Base-by-base conservation (phyloP, 192 early-diverging fungal species). In the Gonapodya sp. region DNA sequence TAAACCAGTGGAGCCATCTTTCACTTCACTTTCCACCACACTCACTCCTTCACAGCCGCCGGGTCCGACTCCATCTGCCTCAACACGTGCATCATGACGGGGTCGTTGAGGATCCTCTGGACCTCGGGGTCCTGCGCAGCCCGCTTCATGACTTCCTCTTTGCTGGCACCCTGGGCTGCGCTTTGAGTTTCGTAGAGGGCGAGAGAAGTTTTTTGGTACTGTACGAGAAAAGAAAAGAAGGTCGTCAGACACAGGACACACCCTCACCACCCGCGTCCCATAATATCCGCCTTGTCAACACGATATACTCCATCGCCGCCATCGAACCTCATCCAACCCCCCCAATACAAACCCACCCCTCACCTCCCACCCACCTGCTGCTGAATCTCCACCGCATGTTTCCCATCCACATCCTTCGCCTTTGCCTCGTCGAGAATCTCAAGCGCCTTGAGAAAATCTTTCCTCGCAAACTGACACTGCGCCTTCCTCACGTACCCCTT, bases 61-160 rank as follows among this genome's bases (percentile, higher is more conserved):
- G 97, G 97, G 85, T 99, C 95, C 81, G 93, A 89, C 86, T 98
- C 95, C 95, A 97, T 97, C 86, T 97, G 96, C 86, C 96, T 92
- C 82, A 99, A 90, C 81, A 99, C 98, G 85, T 91, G 90, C 83
- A 95, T 93, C 97, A 99, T 99, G 81, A 95, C 91, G 18, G 97
- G 97, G 86, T 99, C 97, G 31, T 83, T 88, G 84, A 99, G 87
- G 81, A 98, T 91, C 80, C 1, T 35, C 80, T 91, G 89, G 31
- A 98, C 92, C 86, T 97, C 96, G 79, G 97, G 97, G 85, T 99
- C 92, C 73, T 93, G 89, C 85, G 93, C 91, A n/a, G 97, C 97
- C 46, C 92, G 87, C 82, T 92, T 91, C 46, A 95, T 80, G 16
- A 89, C 90, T 85, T 99, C 94, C 82, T 96, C 95, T 73, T 89